Base-by-base conservation (phyloP, 306 rosid genomes). In the Ceratonia siliqua region DNA sequence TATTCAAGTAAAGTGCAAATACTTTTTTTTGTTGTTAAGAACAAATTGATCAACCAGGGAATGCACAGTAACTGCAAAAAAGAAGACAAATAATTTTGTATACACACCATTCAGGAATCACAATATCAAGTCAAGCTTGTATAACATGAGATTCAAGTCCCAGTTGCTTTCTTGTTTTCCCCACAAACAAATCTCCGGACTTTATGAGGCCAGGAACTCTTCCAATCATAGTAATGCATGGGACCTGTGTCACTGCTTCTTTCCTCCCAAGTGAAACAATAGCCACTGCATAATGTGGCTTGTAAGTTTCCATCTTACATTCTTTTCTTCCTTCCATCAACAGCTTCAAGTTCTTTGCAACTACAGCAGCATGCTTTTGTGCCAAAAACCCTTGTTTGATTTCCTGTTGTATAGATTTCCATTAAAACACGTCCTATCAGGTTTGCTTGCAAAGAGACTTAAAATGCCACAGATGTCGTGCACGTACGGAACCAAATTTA, bases 361-460 rank as follows among this genome's bases (percentile, higher is more conserved):
- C 87, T 68, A 83, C 83, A 39, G 66, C 82, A 21, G 97, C 98
- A 21, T 91, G 96, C 65, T 85, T 83, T 5, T 82, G 86, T 5
- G 96, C 98, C 76, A 81, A 84, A 81, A 82, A 84, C 63, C 98
- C 92, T 83, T 91, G 97, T 72, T 91, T 93, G 21, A 76, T 62
- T 85, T 91, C 98, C 98, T 90, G 81, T 78, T 30, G 42, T 9
- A 28, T 1, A 17, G 20, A 70, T 64, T 79, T 32, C 43, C 72
- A 73, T 75, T 15, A 17, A 67, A 50, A 21, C 69, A 27, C 36
- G 39, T 56, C 62, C 38, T 35, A 68, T 80, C 32, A 72, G 58
- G 18, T 22, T 65, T 27, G 48, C 66, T 53, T 72, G 54, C 36
- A 68, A 57, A 56, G 33, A 66, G 50, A 75, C 68, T 54, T 77